Evolutionary conservation across 2,329 filamentous ascomycete species (phyloP).

Genomic region (Pseudocercospora musae): DNA sequence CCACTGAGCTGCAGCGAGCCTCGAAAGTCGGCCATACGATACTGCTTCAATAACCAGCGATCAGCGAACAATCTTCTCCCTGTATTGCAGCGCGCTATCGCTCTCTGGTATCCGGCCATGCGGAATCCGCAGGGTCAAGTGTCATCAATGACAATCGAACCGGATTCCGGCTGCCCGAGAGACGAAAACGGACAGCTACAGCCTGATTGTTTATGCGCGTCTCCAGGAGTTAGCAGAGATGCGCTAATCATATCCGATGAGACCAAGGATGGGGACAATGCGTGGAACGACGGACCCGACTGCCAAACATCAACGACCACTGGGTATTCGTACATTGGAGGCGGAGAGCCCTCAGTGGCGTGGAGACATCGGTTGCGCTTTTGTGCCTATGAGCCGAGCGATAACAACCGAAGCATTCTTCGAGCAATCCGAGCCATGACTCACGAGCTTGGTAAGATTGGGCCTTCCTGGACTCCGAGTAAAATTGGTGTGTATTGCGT

Average conservation of each 20-base stretch:
- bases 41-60: slow-evolving; percentile 23
- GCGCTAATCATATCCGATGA: slow-evolving; percentile 21
- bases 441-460: slow-evolving; percentile 18
- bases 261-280: slow-evolving; percentile 18
- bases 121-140: neutral
- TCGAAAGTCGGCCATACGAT: slow-evolving; percentile 15
- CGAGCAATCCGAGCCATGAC: slow-evolving; percentile 9
- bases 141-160: slow-evolving; percentile 15
- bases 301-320: slow-evolving; percentile 17
- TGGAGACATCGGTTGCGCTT: slow-evolving; percentile 9
- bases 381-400: neutral
- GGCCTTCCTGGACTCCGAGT: neutral
- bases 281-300: slow-evolving; percentile 10
- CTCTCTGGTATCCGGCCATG: slow-evolving; percentile 20
- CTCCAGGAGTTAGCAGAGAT: slow-evolving; percentile 6
- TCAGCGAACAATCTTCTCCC: slow-evolving; percentile 18
- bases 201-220: slow-evolving; percentile 6
- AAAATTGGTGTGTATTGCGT: too few relatives aligned
- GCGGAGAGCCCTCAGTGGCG: neutral
- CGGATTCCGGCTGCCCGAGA: slow-evolving; percentile 10
- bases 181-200: neutral
- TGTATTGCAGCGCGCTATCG: slow-evolving; percentile 16
- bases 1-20: slow-evolving; percentile 12
- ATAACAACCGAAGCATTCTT: neutral
- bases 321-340: slow-evolving; percentile 15